Base-by-base conservation (phyloP, 345 rosid genomes). In the Syzygium grande region DNA sequence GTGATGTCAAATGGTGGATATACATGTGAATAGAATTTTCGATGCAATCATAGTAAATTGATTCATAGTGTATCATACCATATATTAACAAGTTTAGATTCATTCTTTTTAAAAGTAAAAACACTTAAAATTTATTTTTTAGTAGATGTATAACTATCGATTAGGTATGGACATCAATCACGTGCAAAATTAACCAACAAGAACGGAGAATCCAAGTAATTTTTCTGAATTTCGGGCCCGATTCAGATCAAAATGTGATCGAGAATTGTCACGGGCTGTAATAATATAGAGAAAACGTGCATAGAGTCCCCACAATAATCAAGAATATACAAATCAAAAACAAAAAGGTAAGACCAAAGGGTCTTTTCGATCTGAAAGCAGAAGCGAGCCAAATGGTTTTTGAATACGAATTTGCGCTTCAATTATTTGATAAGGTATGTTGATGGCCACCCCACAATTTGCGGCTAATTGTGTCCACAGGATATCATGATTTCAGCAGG, bases 391-490 rank as follows among this genome's bases (percentile, higher is more conserved):
- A 41, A 73, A 6, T 61, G 19, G 73, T n/a, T n/a, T 61, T 61
- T 61, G 73, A 61, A 61, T 61, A 61, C 6, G 73, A 61, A 30
- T n/a, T 13, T n/a, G 80, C 38, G 49, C 49, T 73, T 11, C 19
- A 34, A 17, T 73, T 9, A 38, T 41, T 73, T 34, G 17, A 73
- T 43, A 73, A 19, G 27, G 38, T 15, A 52, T 9, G 3, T 52
- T 9, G 41, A 84, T 27, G 25, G 49, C 43, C 25, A 43, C 23
- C 51, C 90, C 92, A 90, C 84, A 49, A 89, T 87, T 89, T 84
- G 85, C 88, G 92, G 89, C 90, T 88, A 59, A 88, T 53, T 84
- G 87, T 25, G 53, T 85, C 89, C 89, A 56, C 56, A 34, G 11
- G 19, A 65, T 65, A 19, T 52, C 86, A 84, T 10, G 88, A 43